These are phyloP conservation scores for Clonostachys solani DNA, from an alignment of 2,329 filamentous ascomycete species.

Conservation along the genomic window DNA sequence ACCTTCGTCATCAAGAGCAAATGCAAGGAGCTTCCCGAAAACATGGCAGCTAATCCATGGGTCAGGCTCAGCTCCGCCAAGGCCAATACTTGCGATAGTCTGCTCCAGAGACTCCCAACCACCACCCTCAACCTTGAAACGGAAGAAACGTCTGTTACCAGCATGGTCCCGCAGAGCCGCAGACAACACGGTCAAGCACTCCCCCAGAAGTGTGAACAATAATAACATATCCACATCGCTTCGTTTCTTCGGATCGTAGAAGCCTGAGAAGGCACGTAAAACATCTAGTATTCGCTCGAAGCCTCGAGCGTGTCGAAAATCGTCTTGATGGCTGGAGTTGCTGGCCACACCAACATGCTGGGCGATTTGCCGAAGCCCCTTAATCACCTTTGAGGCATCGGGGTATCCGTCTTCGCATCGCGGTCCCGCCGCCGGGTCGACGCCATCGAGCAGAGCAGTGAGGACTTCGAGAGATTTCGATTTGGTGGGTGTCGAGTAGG, in stretches of 20 bases:
- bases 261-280: slow-evolving; percentile 67
- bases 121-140: slow-evolving; percentile 66
- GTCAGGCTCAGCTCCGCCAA: slow-evolving; percentile 63
- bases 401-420: slow-evolving; percentile 38
- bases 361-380: slow-evolving; percentile 60
- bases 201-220: slow-evolving; percentile 66
- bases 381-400: slow-evolving; percentile 40
- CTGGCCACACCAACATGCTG: slow-evolving; percentile 45
- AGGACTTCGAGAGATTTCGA: slow-evolving; percentile 60
- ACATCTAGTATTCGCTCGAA: slow-evolving; percentile 71
- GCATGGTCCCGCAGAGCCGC: slow-evolving; percentile 73
- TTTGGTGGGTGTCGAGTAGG: slow-evolving; percentile 52
- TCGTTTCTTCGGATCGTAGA: slow-evolving; percentile 66
- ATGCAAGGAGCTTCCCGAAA: slow-evolving; percentile 78
- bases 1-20: slow-evolving; percentile 74
- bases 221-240: slow-evolving; percentile 57
- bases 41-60: slow-evolving; percentile 65
- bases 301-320: slow-evolving; percentile 76
- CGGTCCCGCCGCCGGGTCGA: slow-evolving; percentile 27
- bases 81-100: slow-evolving; percentile 63
- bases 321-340: slow-evolving; percentile 60
- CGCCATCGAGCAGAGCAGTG: slow-evolving; percentile 45
- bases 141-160: slow-evolving; percentile 86
- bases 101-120: slow-evolving; percentile 78
- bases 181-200: slow-evolving; percentile 69